These are phyloP conservation scores for Dendrobium nobile DNA, from an alignment of 106 monocot genomes.

Conservation along the genomic window DNA sequence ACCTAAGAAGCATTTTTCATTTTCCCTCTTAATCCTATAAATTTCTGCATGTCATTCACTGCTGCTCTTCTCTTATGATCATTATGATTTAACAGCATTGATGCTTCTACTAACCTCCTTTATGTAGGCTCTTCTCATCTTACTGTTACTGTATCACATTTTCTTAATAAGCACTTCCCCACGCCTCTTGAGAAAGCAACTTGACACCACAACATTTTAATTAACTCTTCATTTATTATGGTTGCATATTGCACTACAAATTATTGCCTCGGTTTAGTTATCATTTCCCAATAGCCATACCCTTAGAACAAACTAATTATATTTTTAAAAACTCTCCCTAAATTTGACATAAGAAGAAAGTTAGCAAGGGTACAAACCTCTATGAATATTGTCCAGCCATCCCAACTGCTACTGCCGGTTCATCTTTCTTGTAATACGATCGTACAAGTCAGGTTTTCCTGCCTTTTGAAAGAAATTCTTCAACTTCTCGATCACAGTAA, in stretches of 20 bases:
- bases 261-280: background rate
- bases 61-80: background rate
- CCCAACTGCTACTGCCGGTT: conserved; percentile 11
- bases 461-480: conserved; percentile 40
- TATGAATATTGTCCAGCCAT: background rate
- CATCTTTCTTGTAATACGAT: conserved; percentile 37
- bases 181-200: background rate
- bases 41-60: background rate
- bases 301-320: background rate
- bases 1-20: background rate
- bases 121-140: background rate
- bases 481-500: conserved; percentile 38
- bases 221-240: background rate
- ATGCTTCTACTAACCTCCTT: background rate
- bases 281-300: background rate
- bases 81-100: background rate
- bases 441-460: conserved; percentile 29
- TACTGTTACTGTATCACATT: background rate
- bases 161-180: background rate
- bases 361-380: conserved; percentile 5
- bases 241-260: background rate
- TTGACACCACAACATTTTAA: background rate
- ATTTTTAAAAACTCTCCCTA: background rate
- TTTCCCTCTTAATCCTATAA: background rate
- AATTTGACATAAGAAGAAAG: background rate